Conservation (phyloP, 2,329 filamentous ascomycete genomes). For the Microsporum ferrugineum region DNA sequence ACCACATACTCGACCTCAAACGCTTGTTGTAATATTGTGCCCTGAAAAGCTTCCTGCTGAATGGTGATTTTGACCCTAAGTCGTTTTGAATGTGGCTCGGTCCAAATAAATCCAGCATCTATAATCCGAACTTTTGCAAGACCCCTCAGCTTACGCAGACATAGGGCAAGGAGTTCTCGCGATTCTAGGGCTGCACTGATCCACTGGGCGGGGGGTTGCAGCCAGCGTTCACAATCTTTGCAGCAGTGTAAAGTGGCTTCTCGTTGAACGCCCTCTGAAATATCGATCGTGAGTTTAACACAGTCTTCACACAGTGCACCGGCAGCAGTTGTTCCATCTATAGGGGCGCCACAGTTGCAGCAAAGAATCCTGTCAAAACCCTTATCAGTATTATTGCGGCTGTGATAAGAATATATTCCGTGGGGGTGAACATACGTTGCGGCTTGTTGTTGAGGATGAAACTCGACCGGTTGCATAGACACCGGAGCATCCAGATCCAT, state of each 20-base stretch:
- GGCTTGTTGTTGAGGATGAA: constrained; percentile 30
- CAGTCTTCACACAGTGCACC: constrained; percentile 93
- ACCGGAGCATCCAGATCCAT: constrained; percentile 50
- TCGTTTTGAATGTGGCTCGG: constrained; percentile 85
- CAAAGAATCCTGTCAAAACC: constrained; percentile 63
- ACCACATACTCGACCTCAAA: constrained; percentile 93
- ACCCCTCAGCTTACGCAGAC: constrained; percentile 75
- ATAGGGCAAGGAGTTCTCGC: constrained; percentile 82
- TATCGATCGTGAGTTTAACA: constrained; percentile 86
- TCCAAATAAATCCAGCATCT: constrained; percentile 96
- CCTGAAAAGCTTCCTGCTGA: constrained; percentile 58
- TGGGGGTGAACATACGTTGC: constrained; percentile 41
- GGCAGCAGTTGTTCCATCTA: constrained; percentile 76
- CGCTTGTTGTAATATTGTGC: constrained; percentile 70
- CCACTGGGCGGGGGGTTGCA: constrained; percentile 78
- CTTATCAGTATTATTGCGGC: constrained; percentile 14
- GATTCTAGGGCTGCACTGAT: constrained; percentile 75
- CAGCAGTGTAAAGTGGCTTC: constrained; percentile 86
- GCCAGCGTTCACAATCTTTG: constrained; percentile 87
- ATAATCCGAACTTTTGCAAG: constrained; percentile 86
- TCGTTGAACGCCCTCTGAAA: constrained; percentile 79
- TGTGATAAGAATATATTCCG: constrained; percentile 1
- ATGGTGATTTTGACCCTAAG: constrained; percentile 94
- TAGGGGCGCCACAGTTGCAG: constrained; percentile 92
- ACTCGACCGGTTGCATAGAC: constrained; percentile 32